These are phyloP conservation scores for Friedmanniomyces endolithicus DNA, from an alignment of 495 filamentous ascomycete species.

Conservation along the genomic window DNA sequence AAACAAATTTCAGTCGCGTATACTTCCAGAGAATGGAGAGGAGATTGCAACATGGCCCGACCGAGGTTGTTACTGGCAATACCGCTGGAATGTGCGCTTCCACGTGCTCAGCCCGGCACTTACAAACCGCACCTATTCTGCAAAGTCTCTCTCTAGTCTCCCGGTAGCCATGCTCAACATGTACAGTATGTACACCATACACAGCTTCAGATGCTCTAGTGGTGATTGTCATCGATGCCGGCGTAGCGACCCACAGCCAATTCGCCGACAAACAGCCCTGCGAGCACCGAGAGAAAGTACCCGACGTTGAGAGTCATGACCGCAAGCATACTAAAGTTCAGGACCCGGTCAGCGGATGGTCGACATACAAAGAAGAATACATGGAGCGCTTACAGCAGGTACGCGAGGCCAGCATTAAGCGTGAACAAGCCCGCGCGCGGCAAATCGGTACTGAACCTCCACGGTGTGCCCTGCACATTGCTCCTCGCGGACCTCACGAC, in stretches of 20 bases:
- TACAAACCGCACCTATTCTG: not conserved
- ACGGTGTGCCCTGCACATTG: slow-evolving; percentile 42
- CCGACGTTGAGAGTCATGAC: slow-evolving; percentile 96
- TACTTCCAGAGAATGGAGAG: not conserved
- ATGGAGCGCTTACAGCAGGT: slow-evolving; percentile 65
- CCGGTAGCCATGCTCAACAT: not conserved
- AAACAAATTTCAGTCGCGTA: not conserved
- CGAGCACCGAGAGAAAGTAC: slow-evolving; percentile 83
- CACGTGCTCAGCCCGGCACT: not conserved
- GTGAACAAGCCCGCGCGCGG: slow-evolving; percentile 57
- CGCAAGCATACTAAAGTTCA: slow-evolving; percentile 68
- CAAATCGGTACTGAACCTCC: slow-evolving; percentile 67
- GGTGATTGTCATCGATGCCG: not conserved
- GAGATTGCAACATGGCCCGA: not conserved
- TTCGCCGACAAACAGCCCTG: slow-evolving; percentile 73
- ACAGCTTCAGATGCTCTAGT: not conserved
- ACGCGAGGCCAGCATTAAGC: slow-evolving; percentile 61
- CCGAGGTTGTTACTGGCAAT: not conserved
- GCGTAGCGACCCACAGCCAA: slow-evolving; percentile 61
- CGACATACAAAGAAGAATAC: not conserved
- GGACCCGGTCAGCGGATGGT: not conserved
- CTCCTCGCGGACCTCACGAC: slow-evolving; percentile 45
- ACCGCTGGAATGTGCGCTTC: not conserved
- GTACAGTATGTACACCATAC: not conserved
- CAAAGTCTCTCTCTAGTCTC: not conserved